phyloP scores from a whole-genome alignment of 345 rosid species.

The Sisymbrium irio region DNA sequence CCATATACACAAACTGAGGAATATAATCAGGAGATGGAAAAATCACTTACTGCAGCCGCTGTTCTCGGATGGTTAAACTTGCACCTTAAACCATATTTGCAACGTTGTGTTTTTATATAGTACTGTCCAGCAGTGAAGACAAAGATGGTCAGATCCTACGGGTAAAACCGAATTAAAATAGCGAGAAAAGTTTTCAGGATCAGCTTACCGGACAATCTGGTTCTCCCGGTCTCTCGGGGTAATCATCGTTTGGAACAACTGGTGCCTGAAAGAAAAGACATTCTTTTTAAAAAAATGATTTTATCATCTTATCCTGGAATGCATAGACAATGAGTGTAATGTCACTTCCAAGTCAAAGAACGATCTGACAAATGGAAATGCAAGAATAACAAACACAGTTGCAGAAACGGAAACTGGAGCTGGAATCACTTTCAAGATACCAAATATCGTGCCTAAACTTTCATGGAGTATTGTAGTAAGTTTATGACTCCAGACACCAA shows the following conservation, averaged over 20 bases:
- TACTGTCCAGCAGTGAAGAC: slow-evolving; percentile 50
- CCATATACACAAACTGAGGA: neutral
- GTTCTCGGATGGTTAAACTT: slow-evolving; percentile 91
- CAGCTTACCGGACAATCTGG: slow-evolving; percentile 93
- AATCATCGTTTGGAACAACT: slow-evolving; percentile 46
- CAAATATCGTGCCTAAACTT: neutral
- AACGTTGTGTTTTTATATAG: slow-evolving; percentile 83
- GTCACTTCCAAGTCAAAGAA: slow-evolving; percentile 19
- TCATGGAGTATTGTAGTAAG: slow-evolving; percentile 13
- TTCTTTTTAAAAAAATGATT: neutral
- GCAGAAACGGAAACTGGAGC: slow-evolving; percentile 6
- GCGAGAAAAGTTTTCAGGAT: neutral
- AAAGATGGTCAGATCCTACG: slow-evolving; percentile 23
- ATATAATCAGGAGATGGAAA: slow-evolving; percentile 5
- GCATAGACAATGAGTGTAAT: slow-evolving; percentile 8
- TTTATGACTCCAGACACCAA: slow-evolving; percentile 12
- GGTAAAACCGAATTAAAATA: slow-evolving; percentile 6
- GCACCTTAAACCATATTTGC: slow-evolving; percentile 90
- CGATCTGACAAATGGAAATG: slow-evolving; percentile 14
- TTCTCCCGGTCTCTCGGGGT: slow-evolving; percentile 83
- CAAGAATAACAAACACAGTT: slow-evolving; percentile 11
- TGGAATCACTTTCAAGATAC: slow-evolving; percentile 3
- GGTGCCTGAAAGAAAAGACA: slow-evolving; percentile 57
- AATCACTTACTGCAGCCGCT: slow-evolving; percentile 43
- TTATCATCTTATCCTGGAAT: slow-evolving; percentile 16